phyloP scores from a whole-genome alignment of 495 filamentous ascomycete species.

The Penicillium ochrochloron region DNA sequence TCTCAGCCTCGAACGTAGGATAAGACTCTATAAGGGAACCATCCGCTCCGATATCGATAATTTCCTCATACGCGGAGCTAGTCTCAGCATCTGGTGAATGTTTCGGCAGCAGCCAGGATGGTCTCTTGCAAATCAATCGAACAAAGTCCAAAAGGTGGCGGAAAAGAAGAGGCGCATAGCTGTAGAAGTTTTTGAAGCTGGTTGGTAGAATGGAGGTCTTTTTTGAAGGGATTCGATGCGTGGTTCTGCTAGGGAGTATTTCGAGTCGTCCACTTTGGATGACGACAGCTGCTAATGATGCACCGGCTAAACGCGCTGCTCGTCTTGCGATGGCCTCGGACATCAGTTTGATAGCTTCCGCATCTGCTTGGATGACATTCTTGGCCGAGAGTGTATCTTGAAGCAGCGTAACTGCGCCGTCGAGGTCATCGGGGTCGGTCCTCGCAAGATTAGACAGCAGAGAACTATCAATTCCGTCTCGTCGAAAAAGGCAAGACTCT shows the following conservation, averaged over 20 bases:
- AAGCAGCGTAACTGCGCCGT: neutral
- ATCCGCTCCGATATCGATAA: constrained; percentile 5
- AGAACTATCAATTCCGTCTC: neutral
- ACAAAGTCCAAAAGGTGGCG: constrained; percentile 7
- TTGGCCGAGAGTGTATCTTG: neutral
- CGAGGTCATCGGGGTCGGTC: neutral
- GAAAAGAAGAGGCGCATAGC: neutral
- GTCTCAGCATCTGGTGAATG: neutral
- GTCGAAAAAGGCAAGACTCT: constrained; percentile 2
- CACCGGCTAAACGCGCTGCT: constrained; percentile 30
- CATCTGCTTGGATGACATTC: constrained; percentile 3
- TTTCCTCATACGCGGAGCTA: neutral
- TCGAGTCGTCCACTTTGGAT: constrained; percentile 27
- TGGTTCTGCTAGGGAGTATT: neutral
- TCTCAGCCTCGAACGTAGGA: constrained; percentile 34
- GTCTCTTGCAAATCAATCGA: constrained; percentile 3
- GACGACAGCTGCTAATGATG: constrained; percentile 28
- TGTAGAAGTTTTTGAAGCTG: constrained; percentile 6
- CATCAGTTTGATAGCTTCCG: constrained; percentile 21
- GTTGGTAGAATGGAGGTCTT: neutral
- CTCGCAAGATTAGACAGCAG: constrained; percentile 3
- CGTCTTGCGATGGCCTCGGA: constrained; percentile 25
- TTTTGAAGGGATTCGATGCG: neutral
- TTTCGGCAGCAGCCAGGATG: neutral
- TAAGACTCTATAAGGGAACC: constrained; percentile 3